Base-by-base conservation (phyloP, 306 rosid genomes). In the Luffa acutangula region DNA sequence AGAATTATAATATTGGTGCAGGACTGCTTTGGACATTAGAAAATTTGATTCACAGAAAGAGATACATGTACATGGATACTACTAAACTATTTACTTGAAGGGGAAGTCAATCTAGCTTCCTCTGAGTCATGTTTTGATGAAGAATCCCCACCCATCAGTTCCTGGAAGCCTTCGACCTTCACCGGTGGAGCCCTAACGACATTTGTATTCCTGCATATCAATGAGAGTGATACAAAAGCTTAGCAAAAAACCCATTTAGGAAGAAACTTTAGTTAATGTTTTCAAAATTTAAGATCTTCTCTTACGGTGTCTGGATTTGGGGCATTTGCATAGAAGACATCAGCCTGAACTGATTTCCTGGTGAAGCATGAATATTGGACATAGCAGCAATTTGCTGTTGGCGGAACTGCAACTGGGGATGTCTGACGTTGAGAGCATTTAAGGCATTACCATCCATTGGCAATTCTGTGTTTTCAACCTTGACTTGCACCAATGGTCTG, bases 141-240 rank as follows among this genome's bases (percentile, higher is more conserved):
- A 69, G 95, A 75, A 82, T 89, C 96, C 42, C 93, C 97, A 39
- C 98, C 98, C 95, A 94, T 89, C 80, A 94, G 88, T 80, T 94
- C 98, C 81, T 79, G 85, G 85, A 94, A 94, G 62, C 93, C 98
- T 82, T 91, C 98, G 21, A 94, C 98, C 87, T 94, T 94, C 85
- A 94, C 95, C 3, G 98, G 98, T 7, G 89, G 97, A 43, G 98
- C 92, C 85, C 98, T 85, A 79, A 86, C 88, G 77, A 91, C 80
- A 71, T 89, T 53, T 71, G 66, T 65, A 85, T 84, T 94, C 94
- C 98, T 94, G 85, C 87, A 78, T 84, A 82, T 37, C 85, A 36
- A 64, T 77, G 62, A 39, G 69, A 80, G 76, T 54, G 70, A 37
- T 25, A 58, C 59, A 82, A 52, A 41, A 81, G 37, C 52, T 56